These are phyloP conservation scores for Dendrothele bispora DNA, from an alignment of 768 basidiomycete species.

Conservation along the genomic window DNA sequence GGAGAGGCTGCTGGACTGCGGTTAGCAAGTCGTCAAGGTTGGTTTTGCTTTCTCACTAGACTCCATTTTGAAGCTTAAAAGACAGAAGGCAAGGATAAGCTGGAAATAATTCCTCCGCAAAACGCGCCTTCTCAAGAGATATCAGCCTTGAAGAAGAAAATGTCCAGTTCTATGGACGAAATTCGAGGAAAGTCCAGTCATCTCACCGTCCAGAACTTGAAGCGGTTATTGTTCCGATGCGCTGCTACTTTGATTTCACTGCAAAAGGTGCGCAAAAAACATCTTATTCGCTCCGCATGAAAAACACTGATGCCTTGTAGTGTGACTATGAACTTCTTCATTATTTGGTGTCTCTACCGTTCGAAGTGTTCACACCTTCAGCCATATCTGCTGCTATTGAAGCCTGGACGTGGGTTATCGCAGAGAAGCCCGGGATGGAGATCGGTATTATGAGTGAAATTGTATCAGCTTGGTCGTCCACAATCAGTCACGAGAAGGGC, in stretches of 20 bases:
- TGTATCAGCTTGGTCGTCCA: constrained; percentile 82
- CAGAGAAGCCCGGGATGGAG: constrained; percentile 80
- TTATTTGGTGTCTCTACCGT: constrained; percentile 84
- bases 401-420: constrained; percentile 95
- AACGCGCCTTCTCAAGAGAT: constrained; percentile 63
- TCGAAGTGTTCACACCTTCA: constrained; percentile 85
- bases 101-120: constrained; percentile 63
- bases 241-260: constrained; percentile 77
- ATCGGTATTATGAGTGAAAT: constrained; percentile 85
- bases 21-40: constrained; percentile 66
- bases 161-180: constrained; percentile 64
- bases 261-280: constrained; percentile 49
- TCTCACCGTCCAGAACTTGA: constrained; percentile 81
- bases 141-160: constrained; percentile 61
- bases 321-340: constrained; percentile 84
- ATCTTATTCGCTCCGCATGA: neutral
- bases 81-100: constrained; percentile 49
- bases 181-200: constrained; percentile 71
- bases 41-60: constrained; percentile 16
- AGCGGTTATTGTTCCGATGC: constrained; percentile 83
- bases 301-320: constrained; percentile 34
- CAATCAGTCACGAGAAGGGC: constrained; percentile 75
- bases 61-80: neutral
- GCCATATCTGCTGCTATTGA: constrained; percentile 88
- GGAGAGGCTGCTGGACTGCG: constrained; percentile 85